phyloP scores from a whole-genome alignment of 345 rosid species.

The Citrus hindsii region DNA sequence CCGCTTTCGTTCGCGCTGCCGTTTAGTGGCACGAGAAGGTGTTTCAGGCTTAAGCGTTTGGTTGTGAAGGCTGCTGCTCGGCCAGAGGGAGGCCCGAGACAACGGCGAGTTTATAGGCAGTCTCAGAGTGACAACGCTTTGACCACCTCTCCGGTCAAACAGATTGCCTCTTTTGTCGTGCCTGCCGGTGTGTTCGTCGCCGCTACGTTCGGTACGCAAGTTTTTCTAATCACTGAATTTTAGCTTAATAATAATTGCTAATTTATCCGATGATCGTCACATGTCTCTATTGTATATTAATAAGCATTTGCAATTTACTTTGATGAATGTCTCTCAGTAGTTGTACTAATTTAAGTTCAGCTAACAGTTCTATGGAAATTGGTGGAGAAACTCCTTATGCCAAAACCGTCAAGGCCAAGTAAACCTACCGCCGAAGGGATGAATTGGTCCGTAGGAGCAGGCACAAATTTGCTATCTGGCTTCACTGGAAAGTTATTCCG shows the following conservation, averaged over 20 bases:
- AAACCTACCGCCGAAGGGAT: conserved; percentile 54
- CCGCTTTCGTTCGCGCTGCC: conserved; percentile 22
- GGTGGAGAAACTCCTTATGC: conserved; percentile 64
- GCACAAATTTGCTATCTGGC: conserved; percentile 71
- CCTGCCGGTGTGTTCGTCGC: conserved; percentile 61
- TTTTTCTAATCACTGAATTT: neutral
- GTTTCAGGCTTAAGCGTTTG: conserved; percentile 35
- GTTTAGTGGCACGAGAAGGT: conserved; percentile 19
- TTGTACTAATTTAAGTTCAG: conserved; percentile 70
- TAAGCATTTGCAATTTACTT: neutral
- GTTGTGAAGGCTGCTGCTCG: conserved; percentile 47
- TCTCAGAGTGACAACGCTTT: conserved; percentile 52
- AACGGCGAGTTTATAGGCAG: conserved; percentile 57
- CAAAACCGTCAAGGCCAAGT: conserved; percentile 39
- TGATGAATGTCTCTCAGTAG: conserved; percentile 8
- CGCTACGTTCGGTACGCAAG: conserved; percentile 64
- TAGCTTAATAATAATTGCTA: neutral
- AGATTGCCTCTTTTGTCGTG: conserved; percentile 49
- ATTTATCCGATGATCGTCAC: neutral
- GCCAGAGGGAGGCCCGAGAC: conserved; percentile 37
- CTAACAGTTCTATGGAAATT: conserved; percentile 94
- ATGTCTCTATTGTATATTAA: neutral
- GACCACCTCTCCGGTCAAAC: conserved; percentile 46
- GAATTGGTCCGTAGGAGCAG: conserved; percentile 71
- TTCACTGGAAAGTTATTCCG: conserved; percentile 62